These are phyloP conservation scores for Globisporangium middletonii DNA, from an alignment of 352 stramenopile species.

Conservation along the genomic window DNA sequence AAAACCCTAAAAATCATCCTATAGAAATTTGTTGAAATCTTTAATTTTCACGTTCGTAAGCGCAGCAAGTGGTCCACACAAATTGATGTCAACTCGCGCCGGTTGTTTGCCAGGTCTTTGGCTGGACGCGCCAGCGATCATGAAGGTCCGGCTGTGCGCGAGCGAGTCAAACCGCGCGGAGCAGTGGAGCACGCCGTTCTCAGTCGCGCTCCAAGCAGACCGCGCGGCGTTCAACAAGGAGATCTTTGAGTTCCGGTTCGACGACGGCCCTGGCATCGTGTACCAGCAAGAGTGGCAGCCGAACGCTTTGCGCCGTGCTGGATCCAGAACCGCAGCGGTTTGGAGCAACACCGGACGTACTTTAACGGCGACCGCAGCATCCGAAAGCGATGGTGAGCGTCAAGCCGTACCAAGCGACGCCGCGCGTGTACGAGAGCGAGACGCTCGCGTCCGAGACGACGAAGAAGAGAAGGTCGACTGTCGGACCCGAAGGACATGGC, in stretches of 20 bases:
- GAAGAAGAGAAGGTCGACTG: slow-evolving; percentile 70
- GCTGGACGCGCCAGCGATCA: slow-evolving; percentile 60
- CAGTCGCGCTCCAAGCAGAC: slow-evolving; percentile 45
- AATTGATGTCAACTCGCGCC: slow-evolving; percentile 77
- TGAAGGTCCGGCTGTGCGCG: slow-evolving; percentile 71
- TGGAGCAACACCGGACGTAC: slow-evolving; percentile 70
- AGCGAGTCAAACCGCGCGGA: slow-evolving; percentile 36
- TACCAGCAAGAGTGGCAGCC: slow-evolving; percentile 64
- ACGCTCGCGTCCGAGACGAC: slow-evolving; percentile 37
- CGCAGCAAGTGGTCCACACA: too few relatives aligned
- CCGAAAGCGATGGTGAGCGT: slow-evolving; percentile 66
- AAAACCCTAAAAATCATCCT: too few relatives aligned
- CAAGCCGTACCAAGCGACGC: slow-evolving; percentile 66
- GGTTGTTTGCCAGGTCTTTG: slow-evolving; percentile 78
- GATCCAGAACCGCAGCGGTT: slow-evolving; percentile 80
- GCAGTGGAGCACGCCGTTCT: slow-evolving; percentile 58
- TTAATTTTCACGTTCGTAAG: too few relatives aligned
- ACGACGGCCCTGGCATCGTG: slow-evolving; percentile 53
- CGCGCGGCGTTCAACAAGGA: slow-evolving; percentile 45
- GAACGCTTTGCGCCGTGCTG: slow-evolving; percentile 71
- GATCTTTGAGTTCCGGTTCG: slow-evolving; percentile 56
- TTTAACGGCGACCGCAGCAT: slow-evolving; percentile 61
- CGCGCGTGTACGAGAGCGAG: slow-evolving; percentile 42
- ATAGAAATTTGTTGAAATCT: too few relatives aligned
- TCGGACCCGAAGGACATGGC: slow-evolving; percentile 67